Evolutionary conservation across 371 early-diverging fungal genomes (phyloP), one percentile per base, ranked within the genome.

Genomic region (Mortierella sp.): DNA sequence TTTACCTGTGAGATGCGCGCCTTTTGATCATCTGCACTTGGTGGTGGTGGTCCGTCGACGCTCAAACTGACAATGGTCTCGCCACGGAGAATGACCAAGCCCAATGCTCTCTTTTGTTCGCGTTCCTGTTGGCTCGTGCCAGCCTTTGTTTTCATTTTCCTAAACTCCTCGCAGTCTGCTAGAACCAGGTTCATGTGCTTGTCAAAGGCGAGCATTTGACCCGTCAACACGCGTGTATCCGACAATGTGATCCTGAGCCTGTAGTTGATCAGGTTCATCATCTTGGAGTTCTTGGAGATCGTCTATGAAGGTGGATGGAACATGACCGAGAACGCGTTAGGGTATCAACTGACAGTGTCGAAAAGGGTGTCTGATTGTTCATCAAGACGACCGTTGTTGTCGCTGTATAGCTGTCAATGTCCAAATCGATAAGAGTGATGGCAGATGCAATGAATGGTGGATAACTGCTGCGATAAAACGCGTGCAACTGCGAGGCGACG

Each of bases 111-210:
- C 84, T 96, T 96, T 79, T 95, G 81, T 67, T 88, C 82, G 57
- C 86, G 80, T 43, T 84, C 83, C 28, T 72, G 67, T 10, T 57
- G 5, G 7, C 41, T 34, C 46, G 51, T 60, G 17, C 46, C 53
- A 64, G 80, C 85, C 74, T 88, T 92, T 44, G 89, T 79, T 69
- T 93, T 95, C 66, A 96, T 83, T 71, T 87, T 92, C 53, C 98
- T 91, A 78, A 95, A 95, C 83, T 98, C 99, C 74, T 98, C 96
- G 85, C 96, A 96, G 79, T 98, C 99, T 19, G 95, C 88, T 27
- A 98, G 86, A 17, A 98, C 99, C 63, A 98, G 84, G 78, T 98
- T 98, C 98, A 98, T 97, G 82, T 97, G 95, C 77, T 94, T 96
- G 81, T 98, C 99, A 71, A 96, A 98, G 22, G 99, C 98, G 48